These are phyloP conservation scores for Micractinium conductrix DNA, from an alignment of 139 green algal genomes.

Conservation along the genomic window DNA sequence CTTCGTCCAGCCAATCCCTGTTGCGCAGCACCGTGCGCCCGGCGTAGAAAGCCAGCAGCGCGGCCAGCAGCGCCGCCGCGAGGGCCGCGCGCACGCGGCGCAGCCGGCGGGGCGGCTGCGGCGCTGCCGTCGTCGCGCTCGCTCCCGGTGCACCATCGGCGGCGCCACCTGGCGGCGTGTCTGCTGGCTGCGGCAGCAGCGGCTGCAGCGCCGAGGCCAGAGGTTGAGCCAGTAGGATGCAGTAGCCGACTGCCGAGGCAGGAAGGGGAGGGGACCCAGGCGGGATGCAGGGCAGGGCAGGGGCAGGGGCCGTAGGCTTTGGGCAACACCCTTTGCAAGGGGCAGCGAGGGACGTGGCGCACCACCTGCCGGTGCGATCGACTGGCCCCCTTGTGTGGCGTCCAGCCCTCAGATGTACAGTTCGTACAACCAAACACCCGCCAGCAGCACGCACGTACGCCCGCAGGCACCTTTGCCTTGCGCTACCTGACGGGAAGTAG, in stretches of 20 bases:
- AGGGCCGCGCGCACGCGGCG: background rate
- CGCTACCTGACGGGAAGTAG: constrained; percentile 67
- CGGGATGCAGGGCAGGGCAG: background rate
- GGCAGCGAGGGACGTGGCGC: too few species aligned
- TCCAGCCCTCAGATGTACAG: too few species aligned
- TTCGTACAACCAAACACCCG: too few species aligned
- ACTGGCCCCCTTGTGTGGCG: too few species aligned
- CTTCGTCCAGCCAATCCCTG: constrained; percentile 76
- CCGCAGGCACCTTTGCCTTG: background rate
- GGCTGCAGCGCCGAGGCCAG: constrained; percentile 34
- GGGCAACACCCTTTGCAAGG: too few species aligned
- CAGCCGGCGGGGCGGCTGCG: background rate
- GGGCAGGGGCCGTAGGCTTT: background rate
- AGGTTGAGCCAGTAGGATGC: constrained; percentile 63
- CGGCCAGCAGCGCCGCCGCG: background rate
- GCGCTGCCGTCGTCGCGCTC: background rate
- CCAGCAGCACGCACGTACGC: background rate
- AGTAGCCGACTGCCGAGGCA: constrained; percentile 59
- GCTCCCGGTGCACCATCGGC: background rate
- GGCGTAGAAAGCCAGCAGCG: constrained; percentile 42
- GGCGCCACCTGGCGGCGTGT: too few species aligned
- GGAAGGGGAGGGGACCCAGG: too few species aligned
- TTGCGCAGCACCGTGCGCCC: constrained; percentile 64
- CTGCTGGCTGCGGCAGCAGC: background rate
- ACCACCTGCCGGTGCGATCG: too few species aligned